Percentiles rank a stretch among this genome's conserved stretches.
phyloP scores from a whole-genome alignment of 192 early-diverging fungal genomes.

The Coemansia sp. region DNA sequence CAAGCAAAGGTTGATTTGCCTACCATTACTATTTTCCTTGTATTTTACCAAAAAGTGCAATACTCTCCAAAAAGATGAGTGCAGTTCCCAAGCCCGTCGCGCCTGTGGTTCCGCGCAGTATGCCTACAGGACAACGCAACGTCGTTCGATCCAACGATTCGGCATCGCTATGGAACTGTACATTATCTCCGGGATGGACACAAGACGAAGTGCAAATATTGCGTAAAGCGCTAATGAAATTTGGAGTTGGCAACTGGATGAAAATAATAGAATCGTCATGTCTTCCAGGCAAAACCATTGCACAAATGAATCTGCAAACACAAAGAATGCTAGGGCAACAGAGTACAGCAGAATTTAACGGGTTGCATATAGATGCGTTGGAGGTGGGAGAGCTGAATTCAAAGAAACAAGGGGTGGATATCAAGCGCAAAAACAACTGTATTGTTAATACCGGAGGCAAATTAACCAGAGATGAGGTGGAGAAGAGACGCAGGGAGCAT shows the following conservation, averaged over 20 bases:
- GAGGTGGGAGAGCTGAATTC: conserved; percentile 87
- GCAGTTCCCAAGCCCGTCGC: conserved; percentile 13
- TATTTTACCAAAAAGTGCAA: conserved; percentile 6
- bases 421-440: conserved; percentile 90
- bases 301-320: conserved; percentile 94
- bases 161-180: conserved; percentile 92
- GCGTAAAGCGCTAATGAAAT: conserved; percentile 78
- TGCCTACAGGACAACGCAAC: conserved; percentile 85
- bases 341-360: conserved; percentile 91
- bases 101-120: conserved; percentile 71
- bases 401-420: conserved; percentile 71
- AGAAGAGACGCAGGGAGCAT: conserved; percentile 64
- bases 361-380: conserved; percentile 85
- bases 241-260: conserved; percentile 95
- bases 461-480: conserved; percentile 71
- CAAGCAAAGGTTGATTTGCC: conserved; percentile 9
- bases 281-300: conserved; percentile 93
- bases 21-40: conserved; percentile 4
- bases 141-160: conserved; percentile 91
- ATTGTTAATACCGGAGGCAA: conserved; percentile 91
- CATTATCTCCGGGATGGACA: conserved; percentile 91
- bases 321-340: conserved; percentile 95
- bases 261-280: conserved; percentile 88
- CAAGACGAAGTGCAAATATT: conserved; percentile 78
- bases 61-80: conserved; percentile 6